Percentiles rank a stretch among this genome's conserved stretches.
Conservation (phyloP, 73 alveolate species). For the Paramecium pentaurelia region DNA sequence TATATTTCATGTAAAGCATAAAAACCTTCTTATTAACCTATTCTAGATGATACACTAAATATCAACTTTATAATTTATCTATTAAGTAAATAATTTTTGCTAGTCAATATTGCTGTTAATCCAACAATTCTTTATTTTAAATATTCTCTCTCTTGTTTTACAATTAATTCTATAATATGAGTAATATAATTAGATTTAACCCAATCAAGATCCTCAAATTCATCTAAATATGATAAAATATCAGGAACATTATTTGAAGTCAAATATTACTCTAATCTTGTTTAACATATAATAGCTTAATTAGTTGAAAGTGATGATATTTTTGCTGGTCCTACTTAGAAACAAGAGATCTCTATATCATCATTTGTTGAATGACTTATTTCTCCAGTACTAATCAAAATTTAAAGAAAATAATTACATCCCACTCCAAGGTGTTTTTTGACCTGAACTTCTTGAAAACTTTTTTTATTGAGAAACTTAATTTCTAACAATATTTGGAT, state of each 20-base stretch:
- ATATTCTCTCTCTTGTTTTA: not conserved
- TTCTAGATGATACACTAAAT: not conserved
- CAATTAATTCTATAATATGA: slow-evolving; percentile 5
- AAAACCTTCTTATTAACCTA: not conserved
- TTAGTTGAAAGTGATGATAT: not conserved
- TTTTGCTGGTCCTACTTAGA: not conserved
- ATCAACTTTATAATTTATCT: slow-evolving; percentile 13
- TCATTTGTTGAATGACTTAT: not conserved
- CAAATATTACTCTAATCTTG: not conserved
- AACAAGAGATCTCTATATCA: not conserved
- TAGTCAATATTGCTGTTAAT: not conserved
- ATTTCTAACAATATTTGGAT: not conserved
- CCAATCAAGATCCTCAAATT: slow-evolving; percentile 41
- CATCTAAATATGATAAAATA: not conserved
- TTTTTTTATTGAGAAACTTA: not conserved
- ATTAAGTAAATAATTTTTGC: not conserved
- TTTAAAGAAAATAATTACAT: not conserved
- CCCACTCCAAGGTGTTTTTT: not conserved
- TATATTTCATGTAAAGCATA: not conserved
- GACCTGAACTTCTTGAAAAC: not conserved
- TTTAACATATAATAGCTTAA: not conserved
- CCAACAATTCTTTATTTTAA: not conserved
- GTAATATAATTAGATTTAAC: not conserved
- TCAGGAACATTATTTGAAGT: slow-evolving; percentile 30
- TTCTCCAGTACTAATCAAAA: not conserved